These are phyloP conservation scores for Globisporangium viniferum DNA, from an alignment of 352 stramenopile species.

Conservation along the genomic window DNA sequence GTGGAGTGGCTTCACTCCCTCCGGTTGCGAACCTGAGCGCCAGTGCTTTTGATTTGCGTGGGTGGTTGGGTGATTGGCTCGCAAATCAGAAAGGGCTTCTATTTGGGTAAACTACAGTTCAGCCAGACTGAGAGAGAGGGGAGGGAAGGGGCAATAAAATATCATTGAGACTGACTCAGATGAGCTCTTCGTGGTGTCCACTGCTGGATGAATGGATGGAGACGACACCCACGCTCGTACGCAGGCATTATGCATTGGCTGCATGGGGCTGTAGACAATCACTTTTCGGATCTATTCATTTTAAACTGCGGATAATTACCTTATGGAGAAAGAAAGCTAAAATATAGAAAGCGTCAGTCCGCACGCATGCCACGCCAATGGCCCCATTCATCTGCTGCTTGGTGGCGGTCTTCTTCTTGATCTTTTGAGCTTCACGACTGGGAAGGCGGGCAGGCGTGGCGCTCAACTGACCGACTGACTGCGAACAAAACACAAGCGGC, in stretches of 20 bases:
- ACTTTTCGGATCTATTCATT: conserved; percentile 6
- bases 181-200: background rate
- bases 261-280: conserved; percentile 3
- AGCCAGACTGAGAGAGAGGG: background rate
- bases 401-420: background rate
- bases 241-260: background rate
- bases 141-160: too few relatives aligned
- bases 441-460: background rate
- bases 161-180: background rate
- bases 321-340: conserved; percentile 24
- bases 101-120: conserved; percentile 8
- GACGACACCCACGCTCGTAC: background rate
- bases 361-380: background rate
- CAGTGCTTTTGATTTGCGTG: conserved; percentile 5
- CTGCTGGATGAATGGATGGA: background rate
- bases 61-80: background rate
- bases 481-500: background rate
- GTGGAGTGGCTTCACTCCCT: background rate
- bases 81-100: conserved; percentile 5
- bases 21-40: background rate
- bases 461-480: background rate
- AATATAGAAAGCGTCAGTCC: conserved; percentile 23
- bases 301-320: conserved; percentile 9
- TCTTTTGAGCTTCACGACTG: background rate
- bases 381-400: background rate